Evolutionary conservation across 2,329 filamentous ascomycete genomes (phyloP).

Genomic region (Incumbomyces lentus): DNA sequence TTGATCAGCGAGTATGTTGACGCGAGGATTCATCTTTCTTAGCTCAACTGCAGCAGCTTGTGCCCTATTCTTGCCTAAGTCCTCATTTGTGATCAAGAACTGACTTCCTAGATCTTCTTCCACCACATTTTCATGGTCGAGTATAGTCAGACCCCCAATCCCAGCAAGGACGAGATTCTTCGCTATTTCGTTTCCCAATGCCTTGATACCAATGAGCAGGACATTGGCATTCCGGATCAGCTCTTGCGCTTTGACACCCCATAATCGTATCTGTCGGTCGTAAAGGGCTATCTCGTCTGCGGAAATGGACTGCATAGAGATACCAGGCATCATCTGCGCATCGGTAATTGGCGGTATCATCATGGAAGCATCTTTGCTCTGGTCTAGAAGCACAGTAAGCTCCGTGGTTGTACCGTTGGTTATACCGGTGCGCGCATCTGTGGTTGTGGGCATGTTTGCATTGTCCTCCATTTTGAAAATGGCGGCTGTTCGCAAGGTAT

Average conservation of each 20-base stretch:
- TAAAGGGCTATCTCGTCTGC: slow-evolving; percentile 93
- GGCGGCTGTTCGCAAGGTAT: too few species aligned
- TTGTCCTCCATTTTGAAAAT: background rate
- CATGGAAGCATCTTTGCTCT: background rate
- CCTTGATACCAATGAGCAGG: slow-evolving; percentile 77
- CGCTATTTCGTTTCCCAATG: slow-evolving; percentile 84
- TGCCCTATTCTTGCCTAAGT: slow-evolving; percentile 73
- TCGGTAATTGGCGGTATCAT: slow-evolving; percentile 1
- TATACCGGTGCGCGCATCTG: background rate
- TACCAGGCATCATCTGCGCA: slow-evolving; percentile 7
- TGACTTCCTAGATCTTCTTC: slow-evolving; percentile 72
- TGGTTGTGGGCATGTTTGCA: background rate
- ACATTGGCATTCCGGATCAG: slow-evolving; percentile 80
- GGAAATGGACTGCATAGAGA: slow-evolving; percentile 14
- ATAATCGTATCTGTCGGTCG: slow-evolving; percentile 91
- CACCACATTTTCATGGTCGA: slow-evolving; percentile 65
- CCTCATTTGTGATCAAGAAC: slow-evolving; percentile 66
- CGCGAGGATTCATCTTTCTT: slow-evolving; percentile 79
- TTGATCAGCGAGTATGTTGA: slow-evolving; percentile 62
- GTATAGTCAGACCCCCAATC: slow-evolving; percentile 77
- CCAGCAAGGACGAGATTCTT: slow-evolving; percentile 96
- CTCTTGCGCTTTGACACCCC: slow-evolving; percentile 92
- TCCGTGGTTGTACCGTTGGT: background rate
- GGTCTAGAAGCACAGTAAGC: background rate
- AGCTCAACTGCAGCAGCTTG: slow-evolving; percentile 68